Evolutionary conservation across 257 asterid species (phyloP).

Genomic region (Cordia subcordata): DNA sequence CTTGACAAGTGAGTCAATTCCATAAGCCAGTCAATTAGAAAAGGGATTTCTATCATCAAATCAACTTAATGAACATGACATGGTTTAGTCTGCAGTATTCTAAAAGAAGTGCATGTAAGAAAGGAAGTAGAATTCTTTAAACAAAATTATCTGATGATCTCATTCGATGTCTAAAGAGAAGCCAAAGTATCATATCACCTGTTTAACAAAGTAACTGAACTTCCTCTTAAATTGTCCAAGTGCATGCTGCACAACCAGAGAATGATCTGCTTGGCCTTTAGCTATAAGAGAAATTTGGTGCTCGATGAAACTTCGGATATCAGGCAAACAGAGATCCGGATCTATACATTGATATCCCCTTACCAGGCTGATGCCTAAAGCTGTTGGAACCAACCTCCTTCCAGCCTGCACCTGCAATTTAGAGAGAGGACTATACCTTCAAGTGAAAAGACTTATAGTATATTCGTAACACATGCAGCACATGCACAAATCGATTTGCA

Average conservation of each 20-base stretch:
- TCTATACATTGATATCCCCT: conserved; percentile 92
- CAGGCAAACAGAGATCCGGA: conserved; percentile 91
- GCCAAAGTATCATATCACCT: conserved; percentile 37
- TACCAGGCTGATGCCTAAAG: conserved; percentile 82
- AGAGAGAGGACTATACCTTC: not conserved
- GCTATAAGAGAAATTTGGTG: conserved; percentile 86
- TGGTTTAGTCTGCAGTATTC: no score
- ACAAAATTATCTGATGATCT: no score
- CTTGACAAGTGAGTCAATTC: no score
- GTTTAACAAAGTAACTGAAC: conserved; percentile 78
- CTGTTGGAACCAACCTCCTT: conserved; percentile 80
- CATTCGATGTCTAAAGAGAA: not conserved
- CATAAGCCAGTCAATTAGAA: no score
- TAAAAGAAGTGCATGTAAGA: no score
- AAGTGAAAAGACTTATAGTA: not conserved
- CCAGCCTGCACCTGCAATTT: conserved; percentile 79
- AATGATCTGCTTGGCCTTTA: conserved; percentile 89
- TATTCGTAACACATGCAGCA: not conserved
- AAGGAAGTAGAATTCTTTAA: no score
- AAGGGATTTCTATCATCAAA: no score
- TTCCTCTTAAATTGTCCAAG: conserved; percentile 74
- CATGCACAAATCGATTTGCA: conserved; percentile 1
- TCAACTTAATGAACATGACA: no score
- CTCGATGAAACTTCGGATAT: conserved; percentile 90
- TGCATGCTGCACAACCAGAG: conserved; percentile 75